Evolutionary conservation across 768 basidiomycete species (phyloP).

Genomic region (Nevesoporus exiguus): DNA sequence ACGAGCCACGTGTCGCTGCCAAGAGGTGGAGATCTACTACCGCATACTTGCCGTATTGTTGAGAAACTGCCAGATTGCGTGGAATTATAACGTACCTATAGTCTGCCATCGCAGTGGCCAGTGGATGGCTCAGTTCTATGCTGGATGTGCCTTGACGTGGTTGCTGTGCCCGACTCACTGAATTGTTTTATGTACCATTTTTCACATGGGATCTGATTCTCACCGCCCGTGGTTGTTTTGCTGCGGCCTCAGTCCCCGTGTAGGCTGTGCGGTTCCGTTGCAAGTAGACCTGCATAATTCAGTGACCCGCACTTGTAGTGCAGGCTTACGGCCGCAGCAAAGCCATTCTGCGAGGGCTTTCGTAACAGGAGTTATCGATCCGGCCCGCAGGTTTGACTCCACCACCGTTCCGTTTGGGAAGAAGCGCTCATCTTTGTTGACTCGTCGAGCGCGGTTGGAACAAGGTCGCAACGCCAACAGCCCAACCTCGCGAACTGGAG

Average conservation of each 20-base stretch:
- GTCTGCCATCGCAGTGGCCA: not conserved
- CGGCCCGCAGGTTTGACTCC: too few relatives aligned
- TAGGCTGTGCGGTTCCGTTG: slow-evolving; percentile 19
- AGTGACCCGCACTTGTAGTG: not conserved
- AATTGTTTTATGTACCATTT: slow-evolving; percentile 12
- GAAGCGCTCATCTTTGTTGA: not conserved
- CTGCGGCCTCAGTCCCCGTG: slow-evolving; percentile 21
- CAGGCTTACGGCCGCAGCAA: not conserved
- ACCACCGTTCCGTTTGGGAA: not conserved
- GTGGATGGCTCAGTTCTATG: not conserved
- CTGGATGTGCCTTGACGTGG: not conserved
- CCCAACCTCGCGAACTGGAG: slow-evolving; percentile 9
- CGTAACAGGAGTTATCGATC: not conserved
- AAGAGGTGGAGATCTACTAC: slow-evolving; percentile 12
- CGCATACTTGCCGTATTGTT: slow-evolving; percentile 16
- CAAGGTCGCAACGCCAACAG: slow-evolving; percentile 29
- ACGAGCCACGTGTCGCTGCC: slow-evolving; percentile 17
- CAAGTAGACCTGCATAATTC: not conserved
- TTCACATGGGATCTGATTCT: slow-evolving; percentile 19
- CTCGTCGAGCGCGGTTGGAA: slow-evolving; percentile 9
- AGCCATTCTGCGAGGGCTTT: not conserved
- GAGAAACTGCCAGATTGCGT: not conserved
- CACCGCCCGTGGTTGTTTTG: slow-evolving; percentile 19
- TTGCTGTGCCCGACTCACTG: slow-evolving; percentile 21
- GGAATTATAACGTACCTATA: not conserved